Evolutionary conservation across 2,329 filamentous ascomycete genomes (phyloP).

Genomic region (Ophiostoma montium): DNA sequence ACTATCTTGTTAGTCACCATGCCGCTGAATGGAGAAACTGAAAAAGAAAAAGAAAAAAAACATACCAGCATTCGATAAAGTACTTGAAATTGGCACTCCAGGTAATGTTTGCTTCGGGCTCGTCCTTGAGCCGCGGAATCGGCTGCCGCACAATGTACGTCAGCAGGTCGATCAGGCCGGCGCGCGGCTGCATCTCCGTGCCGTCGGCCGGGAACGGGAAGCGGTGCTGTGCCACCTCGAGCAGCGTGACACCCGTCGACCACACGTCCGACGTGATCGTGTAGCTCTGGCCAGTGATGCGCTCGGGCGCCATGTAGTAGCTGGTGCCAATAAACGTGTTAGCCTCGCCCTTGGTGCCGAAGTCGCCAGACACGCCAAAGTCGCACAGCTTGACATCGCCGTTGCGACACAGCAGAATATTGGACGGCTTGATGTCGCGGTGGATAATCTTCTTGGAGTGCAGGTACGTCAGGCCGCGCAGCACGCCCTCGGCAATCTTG

Average conservation of each 20-base stretch:
- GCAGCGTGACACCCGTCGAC: conserved; percentile 88
- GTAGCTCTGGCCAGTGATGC: conserved; percentile 94
- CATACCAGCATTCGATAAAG: conserved; percentile 98
- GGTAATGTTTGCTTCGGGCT: conserved; percentile 73
- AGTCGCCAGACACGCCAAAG: conserved; percentile 94
- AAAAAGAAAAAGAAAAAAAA: conserved; percentile 18
- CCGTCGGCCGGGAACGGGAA: conserved; percentile 97
- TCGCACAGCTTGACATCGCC: conserved; percentile 97
- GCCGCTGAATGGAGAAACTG: too few relatives aligned
- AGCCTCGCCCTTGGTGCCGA: conserved; percentile 94
- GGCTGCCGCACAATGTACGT: conserved; percentile 96
- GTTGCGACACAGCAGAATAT: conserved; percentile 83
- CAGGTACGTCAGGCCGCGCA: conserved; percentile 87
- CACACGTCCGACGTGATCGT: conserved; percentile 98
- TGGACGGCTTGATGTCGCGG: conserved; percentile 95
- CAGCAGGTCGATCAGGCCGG: conserved; percentile 83
- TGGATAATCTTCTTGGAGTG: conserved; percentile 96
- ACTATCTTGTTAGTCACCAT: conserved; percentile 36
- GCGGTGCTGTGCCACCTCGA: conserved; percentile 98
- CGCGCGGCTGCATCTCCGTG: conserved; percentile 85
- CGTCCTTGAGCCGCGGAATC: conserved; percentile 90
- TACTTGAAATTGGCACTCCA: conserved; percentile 99
- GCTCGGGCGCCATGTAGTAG: conserved; percentile 98
- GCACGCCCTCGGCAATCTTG: conserved; percentile 88
- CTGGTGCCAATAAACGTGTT: conserved; percentile 98